Percentiles rank a stretch among this genome's conserved stretches.
phyloP scores from a whole-genome alignment of 495 filamentous ascomycete genomes.

The Beverwykella pulmonaria region DNA sequence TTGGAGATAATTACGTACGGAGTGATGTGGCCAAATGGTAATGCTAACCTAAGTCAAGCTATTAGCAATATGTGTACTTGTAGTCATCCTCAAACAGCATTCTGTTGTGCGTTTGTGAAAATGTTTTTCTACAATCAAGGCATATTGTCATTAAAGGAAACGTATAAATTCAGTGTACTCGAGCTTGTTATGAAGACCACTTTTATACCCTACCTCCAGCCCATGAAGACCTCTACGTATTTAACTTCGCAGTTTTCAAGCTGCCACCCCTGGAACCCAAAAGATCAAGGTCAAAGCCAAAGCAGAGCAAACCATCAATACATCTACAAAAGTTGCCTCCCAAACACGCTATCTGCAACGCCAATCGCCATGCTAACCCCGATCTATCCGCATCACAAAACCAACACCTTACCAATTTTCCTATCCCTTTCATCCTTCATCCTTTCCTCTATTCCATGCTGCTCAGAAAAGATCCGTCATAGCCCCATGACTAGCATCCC shows the following conservation, averaged over 20 bases:
- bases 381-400: background rate
- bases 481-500: slow-evolving; percentile 70
- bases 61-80: too few species aligned
- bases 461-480: slow-evolving; percentile 51
- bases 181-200: too few species aligned
- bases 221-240: too few species aligned
- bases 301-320: background rate
- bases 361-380: slow-evolving; percentile 3
- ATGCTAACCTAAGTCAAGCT: too few species aligned
- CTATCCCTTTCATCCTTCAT: background rate
- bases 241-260: too few species aligned
- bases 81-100: too few species aligned
- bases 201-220: too few species aligned
- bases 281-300: background rate
- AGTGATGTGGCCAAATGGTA: background rate
- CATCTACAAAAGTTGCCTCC: background rate
- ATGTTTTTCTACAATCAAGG: too few species aligned
- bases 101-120: too few species aligned
- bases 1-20: background rate
- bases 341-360: background rate
- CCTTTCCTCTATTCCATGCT: background rate
- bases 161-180: too few species aligned
- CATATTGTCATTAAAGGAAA: too few species aligned
- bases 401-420: background rate
- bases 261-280: too few species aligned